These are phyloP conservation scores for Neophaeococcomyces aloes DNA, from an alignment of 2,329 filamentous ascomycete genomes.

Conservation along the genomic window DNA sequence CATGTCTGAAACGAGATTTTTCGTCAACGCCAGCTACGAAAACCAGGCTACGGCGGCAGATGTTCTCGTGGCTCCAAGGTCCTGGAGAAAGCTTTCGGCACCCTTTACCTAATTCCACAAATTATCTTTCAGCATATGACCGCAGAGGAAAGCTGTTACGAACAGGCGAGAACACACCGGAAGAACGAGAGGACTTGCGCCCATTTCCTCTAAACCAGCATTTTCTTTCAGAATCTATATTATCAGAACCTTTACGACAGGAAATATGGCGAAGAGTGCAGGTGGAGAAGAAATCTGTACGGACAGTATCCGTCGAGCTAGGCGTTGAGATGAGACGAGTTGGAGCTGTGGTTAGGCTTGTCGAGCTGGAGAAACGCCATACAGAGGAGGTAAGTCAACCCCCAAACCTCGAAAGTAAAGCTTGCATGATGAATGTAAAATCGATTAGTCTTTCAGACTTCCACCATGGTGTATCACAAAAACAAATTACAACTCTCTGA, in stretches of 20 bases:
- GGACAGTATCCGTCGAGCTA: conserved; percentile 65
- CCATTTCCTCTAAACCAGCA: conserved; percentile 66
- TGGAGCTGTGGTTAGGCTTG: conserved; percentile 73
- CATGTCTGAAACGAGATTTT: conserved; percentile 19
- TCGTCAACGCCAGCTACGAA: conserved; percentile 22
- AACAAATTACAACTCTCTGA: conserved; percentile 69
- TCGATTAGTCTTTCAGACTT: conserved; percentile 99
- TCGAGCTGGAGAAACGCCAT: conserved; percentile 76
- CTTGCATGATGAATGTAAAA: conserved; percentile 57
- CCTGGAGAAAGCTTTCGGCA: conserved; percentile 41
- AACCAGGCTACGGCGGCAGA: conserved; percentile 44
- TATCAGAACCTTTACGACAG: conserved; percentile 63
- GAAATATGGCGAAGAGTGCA: conserved; percentile 63
- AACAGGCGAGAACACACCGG: conserved; percentile 6
- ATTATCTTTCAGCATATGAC: conserved; percentile 47
- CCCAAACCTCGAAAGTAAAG: conserved; percentile 2
- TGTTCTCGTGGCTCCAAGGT: conserved; percentile 51
- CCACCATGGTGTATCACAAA: conserved; percentile 60
- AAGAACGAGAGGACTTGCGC: conserved; percentile 24
- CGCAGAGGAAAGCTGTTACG: conserved; percentile 39
- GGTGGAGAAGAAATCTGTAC: conserved; percentile 55
- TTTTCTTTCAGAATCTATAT: conserved; percentile 61
- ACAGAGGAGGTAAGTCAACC: conserved; percentile 55
- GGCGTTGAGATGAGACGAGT: conserved; percentile 74
- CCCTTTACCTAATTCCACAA: conserved; percentile 41